These are phyloP conservation scores for Coprinopsis marcescibilis DNA, from an alignment of 768 basidiomycete species.

Conservation along the genomic window DNA sequence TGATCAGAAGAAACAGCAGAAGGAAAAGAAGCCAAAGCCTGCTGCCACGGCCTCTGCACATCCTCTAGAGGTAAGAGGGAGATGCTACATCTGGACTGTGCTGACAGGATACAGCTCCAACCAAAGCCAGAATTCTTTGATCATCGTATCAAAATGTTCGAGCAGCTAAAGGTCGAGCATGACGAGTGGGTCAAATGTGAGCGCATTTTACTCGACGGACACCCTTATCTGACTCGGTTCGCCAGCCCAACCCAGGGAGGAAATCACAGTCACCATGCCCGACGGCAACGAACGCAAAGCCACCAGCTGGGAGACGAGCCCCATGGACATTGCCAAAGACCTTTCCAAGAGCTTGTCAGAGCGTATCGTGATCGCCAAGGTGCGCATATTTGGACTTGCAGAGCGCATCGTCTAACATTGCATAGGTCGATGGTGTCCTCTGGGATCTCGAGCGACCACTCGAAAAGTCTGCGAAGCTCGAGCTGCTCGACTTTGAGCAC, in stretches of 20 bases:
- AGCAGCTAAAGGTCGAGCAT: slow-evolving; percentile 78
- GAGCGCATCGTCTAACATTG: slow-evolving; percentile 4
- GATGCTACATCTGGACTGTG: not conserved
- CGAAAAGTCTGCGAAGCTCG: slow-evolving; percentile 76
- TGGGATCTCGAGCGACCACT: slow-evolving; percentile 96
- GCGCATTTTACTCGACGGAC: slow-evolving; percentile 5
- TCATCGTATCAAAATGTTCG: slow-evolving; percentile 85
- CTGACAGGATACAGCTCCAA: slow-evolving; percentile 49
- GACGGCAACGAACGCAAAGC: slow-evolving; percentile 83
- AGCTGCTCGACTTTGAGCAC: slow-evolving; percentile 89
- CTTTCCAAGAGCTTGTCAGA: slow-evolving; percentile 86
- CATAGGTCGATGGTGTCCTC: slow-evolving; percentile 73
- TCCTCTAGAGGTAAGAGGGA: slow-evolving; percentile 55
- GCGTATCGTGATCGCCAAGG: slow-evolving; percentile 89
- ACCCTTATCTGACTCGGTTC: slow-evolving; percentile 6
- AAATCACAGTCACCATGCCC: slow-evolving; percentile 78
- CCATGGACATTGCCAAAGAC: slow-evolving; percentile 85
- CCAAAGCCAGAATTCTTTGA: slow-evolving; percentile 86
- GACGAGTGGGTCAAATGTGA: slow-evolving; percentile 75
- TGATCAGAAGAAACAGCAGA: slow-evolving; percentile 21
- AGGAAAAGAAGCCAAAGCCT: slow-evolving; percentile 42
- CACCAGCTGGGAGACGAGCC: slow-evolving; percentile 91
- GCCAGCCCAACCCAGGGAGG: slow-evolving; percentile 72
- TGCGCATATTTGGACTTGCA: slow-evolving; percentile 22
- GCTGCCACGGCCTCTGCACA: slow-evolving; percentile 30